Percentiles rank a stretch among this genome's conserved stretches.
phyloP scores from a whole-genome alignment of 371 early-diverging fungal species.

The Mortierella sp. region DNA sequence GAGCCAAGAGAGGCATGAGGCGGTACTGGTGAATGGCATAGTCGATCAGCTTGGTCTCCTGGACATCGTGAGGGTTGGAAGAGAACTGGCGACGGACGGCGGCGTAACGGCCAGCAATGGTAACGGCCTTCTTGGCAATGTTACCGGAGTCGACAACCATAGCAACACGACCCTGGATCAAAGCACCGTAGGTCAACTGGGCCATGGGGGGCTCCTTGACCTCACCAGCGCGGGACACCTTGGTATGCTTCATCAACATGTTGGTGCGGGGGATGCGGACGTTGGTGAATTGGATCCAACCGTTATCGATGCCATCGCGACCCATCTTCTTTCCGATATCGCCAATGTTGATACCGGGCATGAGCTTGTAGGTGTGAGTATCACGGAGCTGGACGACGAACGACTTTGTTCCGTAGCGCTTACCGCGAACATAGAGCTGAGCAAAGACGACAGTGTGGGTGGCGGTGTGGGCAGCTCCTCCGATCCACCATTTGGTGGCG shows the following conservation, averaged over 20 bases:
- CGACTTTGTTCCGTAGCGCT: constrained; percentile 85
- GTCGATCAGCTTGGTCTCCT: constrained; percentile 92
- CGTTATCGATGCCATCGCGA: constrained; percentile 88
- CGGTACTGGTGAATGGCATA: constrained; percentile 95
- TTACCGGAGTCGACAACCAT: constrained; percentile 94
- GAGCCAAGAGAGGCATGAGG: constrained; percentile 92
- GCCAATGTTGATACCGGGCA: constrained; percentile 79
- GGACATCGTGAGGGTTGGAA: constrained; percentile 60
- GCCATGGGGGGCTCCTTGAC: constrained; percentile 80
- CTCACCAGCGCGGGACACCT: constrained; percentile 85
- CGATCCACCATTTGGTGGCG: constrained; percentile 98
- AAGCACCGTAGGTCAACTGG: constrained; percentile 88
- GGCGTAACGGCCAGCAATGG: constrained; percentile 93
- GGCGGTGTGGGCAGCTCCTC: constrained; percentile 91
- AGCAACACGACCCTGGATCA: constrained; percentile 90
- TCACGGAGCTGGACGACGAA: constrained; percentile 82
- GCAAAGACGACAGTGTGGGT: constrained; percentile 89
- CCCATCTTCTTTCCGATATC: constrained; percentile 87
- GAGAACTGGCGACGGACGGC: constrained; percentile 93
- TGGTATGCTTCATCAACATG: constrained; percentile 95
- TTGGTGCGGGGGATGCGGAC: constrained; percentile 86
- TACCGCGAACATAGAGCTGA: constrained; percentile 83
- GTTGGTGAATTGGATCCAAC: constrained; percentile 89
- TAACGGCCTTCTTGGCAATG: constrained; percentile 91
- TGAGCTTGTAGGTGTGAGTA: constrained; percentile 67